A percentile compares a stretch with the other conserved stretches of the same genome.
Evolutionary conservation across 305 asterid genomes (phyloP).

Genomic region (Solanum hybrid): DNA sequence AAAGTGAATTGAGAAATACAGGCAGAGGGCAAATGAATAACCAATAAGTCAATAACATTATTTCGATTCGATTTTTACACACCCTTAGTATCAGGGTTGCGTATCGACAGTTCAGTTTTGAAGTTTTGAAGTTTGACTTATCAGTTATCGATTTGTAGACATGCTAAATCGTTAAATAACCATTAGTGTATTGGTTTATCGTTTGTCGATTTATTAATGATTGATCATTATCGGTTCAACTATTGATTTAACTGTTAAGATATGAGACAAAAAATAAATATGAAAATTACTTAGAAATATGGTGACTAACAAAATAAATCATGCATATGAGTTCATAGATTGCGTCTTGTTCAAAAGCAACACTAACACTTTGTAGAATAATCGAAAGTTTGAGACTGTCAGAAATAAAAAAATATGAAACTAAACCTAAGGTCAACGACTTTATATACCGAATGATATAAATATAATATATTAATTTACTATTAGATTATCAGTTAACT

Average conservation of each 20-base stretch:
- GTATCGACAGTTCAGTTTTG: rapidly evolving
- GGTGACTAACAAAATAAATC: background rate
- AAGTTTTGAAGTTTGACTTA: no score
- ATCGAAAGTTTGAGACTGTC: background rate
- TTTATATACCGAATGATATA: background rate
- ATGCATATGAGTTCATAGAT: no score
- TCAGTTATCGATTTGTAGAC: background rate
- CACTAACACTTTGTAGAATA: background rate
- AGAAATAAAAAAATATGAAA: background rate
- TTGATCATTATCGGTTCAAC: no score
- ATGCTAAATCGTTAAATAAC: no score
- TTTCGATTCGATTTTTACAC: no score
- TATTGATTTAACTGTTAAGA: background rate
- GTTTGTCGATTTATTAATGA: background rate
- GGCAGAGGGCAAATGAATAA: background rate
- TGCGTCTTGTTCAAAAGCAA: background rate
- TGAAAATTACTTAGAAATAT: background rate
- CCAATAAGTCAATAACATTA: background rate
- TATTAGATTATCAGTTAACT: no score
- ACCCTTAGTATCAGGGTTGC: background rate
- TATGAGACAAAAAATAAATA: background rate
- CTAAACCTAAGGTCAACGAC: background rate
- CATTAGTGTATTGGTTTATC: background rate
- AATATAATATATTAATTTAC: no score
- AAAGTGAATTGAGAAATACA: background rate